Evolutionary conservation across 306 rosid species (phyloP), one percentile per base, ranked within the genome.

Genomic region (Morella rubra): DNA sequence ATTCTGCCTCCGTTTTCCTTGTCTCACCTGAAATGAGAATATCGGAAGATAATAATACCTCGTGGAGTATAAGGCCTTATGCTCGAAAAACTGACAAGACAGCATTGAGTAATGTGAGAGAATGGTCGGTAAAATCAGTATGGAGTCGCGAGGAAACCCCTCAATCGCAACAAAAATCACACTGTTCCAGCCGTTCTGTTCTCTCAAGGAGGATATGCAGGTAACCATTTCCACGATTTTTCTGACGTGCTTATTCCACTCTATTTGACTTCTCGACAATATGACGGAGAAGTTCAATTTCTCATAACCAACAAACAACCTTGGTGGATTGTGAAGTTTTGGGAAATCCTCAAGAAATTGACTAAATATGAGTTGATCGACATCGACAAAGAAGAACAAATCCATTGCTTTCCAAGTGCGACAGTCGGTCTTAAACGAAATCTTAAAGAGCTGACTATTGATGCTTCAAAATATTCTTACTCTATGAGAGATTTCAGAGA

Each of bases 201-300:
- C 77, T 93, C 98, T 3, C 76, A 55, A 41, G 88, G 86, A 72
- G 98, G 98, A 53, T 93, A 91, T 73, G 69, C 79, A 13, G 97
- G 97, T 41, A 93, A 93, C 86, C 91, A 91, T 83, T 93, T 91
- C 77, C 98, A 93, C 71, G 98, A 93, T 47, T 90, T 90, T 85
- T 81, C 90, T 9, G 98, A 93, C 71, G 77, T 89, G 69, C 14
- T 93, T 20, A 80, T 93, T 76, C 98, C 98, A 1, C 73, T 93
- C 32, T 93, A 86, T 69, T 79, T 91, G 32, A 90, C 98, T 65
- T 79, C 94, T 8, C 72, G 90, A 73, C 76, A 83, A 42, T 91
- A 80, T 68, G 81, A 90, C 74, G 89, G 97, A 22, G 88, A 91
- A 74, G 96, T 93, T n/a, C 79, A 87, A 51, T 84, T 93, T 75